Conservation (phyloP, 495 filamentous ascomycete genomes). For the Aspergillus panamensis region DNA sequence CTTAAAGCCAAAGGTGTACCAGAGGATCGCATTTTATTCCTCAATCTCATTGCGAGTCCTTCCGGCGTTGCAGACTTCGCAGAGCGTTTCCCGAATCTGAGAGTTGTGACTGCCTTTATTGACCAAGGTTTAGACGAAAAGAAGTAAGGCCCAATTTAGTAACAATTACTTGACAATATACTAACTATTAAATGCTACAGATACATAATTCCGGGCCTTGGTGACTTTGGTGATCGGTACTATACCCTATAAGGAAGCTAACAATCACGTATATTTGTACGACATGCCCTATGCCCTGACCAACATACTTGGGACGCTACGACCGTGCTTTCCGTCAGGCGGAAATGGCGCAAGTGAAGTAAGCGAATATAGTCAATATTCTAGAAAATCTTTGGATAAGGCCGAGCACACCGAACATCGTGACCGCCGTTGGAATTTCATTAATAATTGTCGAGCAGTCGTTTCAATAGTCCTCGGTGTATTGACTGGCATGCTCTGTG, state of each 20-base stretch:
- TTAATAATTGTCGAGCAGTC: constrained; percentile 14
- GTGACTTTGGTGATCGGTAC: constrained; percentile 95
- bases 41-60: constrained; percentile 94
- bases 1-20: constrained; percentile 85
- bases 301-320: not conserved
- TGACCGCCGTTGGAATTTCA: constrained; percentile 21
- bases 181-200: constrained; percentile 42
- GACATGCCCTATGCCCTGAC: not conserved
- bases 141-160: constrained; percentile 59
- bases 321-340: too few relatives aligned
- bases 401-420: not conserved
- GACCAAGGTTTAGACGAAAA: constrained; percentile 94
- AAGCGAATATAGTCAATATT: too few relatives aligned
- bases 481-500: constrained; percentile 21
- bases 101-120: constrained; percentile 95
- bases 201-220: constrained; percentile 93
- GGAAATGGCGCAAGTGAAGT: too few relatives aligned
- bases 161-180: constrained; percentile 15
- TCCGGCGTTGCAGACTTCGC: constrained; percentile 89
- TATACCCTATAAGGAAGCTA: constrained; percentile 71
- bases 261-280: not conserved
- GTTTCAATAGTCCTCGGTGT: constrained; percentile 34
- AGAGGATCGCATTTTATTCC: constrained; percentile 89
- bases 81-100: constrained; percentile 82
- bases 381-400: not conserved